Conservation (phyloP, 371 early-diverging fungal species). For the Mucor velutinosus region DNA sequence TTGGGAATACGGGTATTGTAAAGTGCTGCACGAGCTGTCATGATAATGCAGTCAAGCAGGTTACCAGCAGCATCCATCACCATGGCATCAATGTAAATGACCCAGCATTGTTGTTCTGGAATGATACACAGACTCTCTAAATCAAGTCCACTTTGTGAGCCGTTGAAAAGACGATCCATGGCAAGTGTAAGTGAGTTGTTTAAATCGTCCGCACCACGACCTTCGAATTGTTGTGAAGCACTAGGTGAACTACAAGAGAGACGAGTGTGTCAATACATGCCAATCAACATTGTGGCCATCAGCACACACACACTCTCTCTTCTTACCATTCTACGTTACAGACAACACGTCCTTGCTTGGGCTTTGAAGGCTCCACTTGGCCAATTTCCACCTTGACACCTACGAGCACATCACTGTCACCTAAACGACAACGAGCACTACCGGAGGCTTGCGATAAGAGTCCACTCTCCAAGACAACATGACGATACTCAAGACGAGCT, state of each 20-base stretch:
- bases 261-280: neutral
- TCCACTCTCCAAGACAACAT: slow-evolving; percentile 76
- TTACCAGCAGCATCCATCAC: slow-evolving; percentile 90
- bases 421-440: slow-evolving; percentile 78
- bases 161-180: slow-evolving; percentile 77
- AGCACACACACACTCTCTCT: too few species aligned
- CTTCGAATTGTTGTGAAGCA: slow-evolving; percentile 81
- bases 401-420: slow-evolving; percentile 87
- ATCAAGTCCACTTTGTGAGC: slow-evolving; percentile 84
- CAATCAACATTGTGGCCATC: too few species aligned
- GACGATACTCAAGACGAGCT: slow-evolving; percentile 74
- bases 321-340: slow-evolving; percentile 88
- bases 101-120: slow-evolving; percentile 88
- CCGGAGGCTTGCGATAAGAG: slow-evolving; percentile 89
- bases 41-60: slow-evolving; percentile 80
- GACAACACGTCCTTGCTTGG: slow-evolving; percentile 69
- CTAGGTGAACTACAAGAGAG: slow-evolving; percentile 64
- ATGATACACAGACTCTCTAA: slow-evolving; percentile 86
- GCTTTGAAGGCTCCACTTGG: slow-evolving; percentile 59
- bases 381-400: slow-evolving; percentile 93
- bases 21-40: slow-evolving; percentile 86
- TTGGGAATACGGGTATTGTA: slow-evolving; percentile 84
- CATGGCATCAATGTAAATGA: slow-evolving; percentile 89
- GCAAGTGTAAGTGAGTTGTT: slow-evolving; percentile 82
- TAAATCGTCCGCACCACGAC: slow-evolving; percentile 81